phyloP scores from a whole-genome alignment of 1,139 yeast species.

The Debaryomyces sp. region DNA sequence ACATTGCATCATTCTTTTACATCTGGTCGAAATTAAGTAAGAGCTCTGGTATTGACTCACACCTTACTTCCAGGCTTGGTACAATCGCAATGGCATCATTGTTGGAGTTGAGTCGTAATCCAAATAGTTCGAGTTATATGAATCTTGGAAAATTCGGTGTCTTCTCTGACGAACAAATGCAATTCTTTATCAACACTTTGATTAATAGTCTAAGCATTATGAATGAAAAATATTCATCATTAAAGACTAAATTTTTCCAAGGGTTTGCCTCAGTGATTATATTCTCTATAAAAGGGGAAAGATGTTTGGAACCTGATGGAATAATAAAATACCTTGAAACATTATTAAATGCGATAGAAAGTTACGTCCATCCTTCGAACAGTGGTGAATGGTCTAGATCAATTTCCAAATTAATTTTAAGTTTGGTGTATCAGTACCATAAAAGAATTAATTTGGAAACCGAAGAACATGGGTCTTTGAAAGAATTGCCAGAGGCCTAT shows the following conservation, averaged over 20 bases:
- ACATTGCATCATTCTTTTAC: slow-evolving; percentile 68
- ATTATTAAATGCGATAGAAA: slow-evolving; percentile 70
- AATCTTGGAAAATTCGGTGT: slow-evolving; percentile 54
- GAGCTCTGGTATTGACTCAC: slow-evolving; percentile 64
- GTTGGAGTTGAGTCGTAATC: slow-evolving; percentile 29
- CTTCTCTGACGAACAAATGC: slow-evolving; percentile 62
- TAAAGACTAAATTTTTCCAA: slow-evolving; percentile 49
- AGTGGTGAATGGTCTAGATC: slow-evolving; percentile 81
- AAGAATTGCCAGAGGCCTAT: slow-evolving; percentile 47
- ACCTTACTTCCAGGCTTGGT: slow-evolving; percentile 68
- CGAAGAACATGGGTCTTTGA: slow-evolving; percentile 39
- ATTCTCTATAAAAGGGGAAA: slow-evolving; percentile 61
- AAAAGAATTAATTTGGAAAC: slow-evolving; percentile 56
- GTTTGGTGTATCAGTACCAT: slow-evolving; percentile 59
- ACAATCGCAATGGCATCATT: slow-evolving; percentile 58
- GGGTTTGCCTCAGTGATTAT: slow-evolving; percentile 67
- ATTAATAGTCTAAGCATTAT: slow-evolving; percentile 55
- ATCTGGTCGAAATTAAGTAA: slow-evolving; percentile 70
- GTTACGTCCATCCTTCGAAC: slow-evolving; percentile 92
- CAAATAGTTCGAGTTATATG: slow-evolving; percentile 14
- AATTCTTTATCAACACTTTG: slow-evolving; percentile 57
- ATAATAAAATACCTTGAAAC: slow-evolving; percentile 57
- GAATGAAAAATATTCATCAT: slow-evolving; percentile 40
- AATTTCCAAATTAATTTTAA: slow-evolving; percentile 64
- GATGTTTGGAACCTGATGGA: slow-evolving; percentile 41